These are phyloP conservation scores for Ceratobasidium sp. DNA, from an alignment of 1,284 basidiomycete species.

Conservation along the genomic window DNA sequence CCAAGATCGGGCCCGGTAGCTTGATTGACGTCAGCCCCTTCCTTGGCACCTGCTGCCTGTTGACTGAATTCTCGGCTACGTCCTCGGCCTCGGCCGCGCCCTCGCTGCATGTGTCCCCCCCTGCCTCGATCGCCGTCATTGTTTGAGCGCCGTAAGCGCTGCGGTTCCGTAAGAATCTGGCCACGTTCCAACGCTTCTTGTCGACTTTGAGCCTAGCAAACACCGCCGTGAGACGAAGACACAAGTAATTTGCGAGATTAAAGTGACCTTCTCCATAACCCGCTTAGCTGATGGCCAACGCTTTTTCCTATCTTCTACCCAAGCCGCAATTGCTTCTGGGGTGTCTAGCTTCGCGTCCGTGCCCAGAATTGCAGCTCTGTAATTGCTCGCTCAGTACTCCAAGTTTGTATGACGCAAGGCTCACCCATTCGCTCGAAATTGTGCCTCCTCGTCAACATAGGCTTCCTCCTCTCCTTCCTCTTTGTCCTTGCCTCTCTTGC, in stretches of 20 bases:
- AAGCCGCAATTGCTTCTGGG: conserved; percentile 83
- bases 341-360: conserved; percentile 83
- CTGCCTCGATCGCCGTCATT: conserved; percentile 40
- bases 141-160: conserved; percentile 58
- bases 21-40: neutral
- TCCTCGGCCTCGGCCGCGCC: conserved; percentile 54
- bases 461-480: conserved; percentile 70
- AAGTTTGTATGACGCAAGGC: conserved; percentile 3
- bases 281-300: conserved; percentile 81
- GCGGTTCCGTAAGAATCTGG: conserved; percentile 71
- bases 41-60: neutral
- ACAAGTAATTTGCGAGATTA: neutral
- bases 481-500: conserved; percentile 82
- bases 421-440: conserved; percentile 18
- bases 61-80: conserved; percentile 49
- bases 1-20: neutral
- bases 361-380: conserved; percentile 83
- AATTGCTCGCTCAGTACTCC: conserved; percentile 54
- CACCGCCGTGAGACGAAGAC: neutral
- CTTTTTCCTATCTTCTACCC: conserved; percentile 89
- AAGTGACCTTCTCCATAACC: conserved; percentile 75
- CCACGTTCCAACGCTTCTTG: conserved; percentile 84
- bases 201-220: conserved; percentile 67
- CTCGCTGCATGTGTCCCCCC: conserved; percentile 49
- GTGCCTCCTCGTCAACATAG: conserved; percentile 49